These are phyloP conservation scores for Cladophialophora immunda DNA, from an alignment of 2,329 filamentous ascomycete species.

Conservation along the genomic window DNA sequence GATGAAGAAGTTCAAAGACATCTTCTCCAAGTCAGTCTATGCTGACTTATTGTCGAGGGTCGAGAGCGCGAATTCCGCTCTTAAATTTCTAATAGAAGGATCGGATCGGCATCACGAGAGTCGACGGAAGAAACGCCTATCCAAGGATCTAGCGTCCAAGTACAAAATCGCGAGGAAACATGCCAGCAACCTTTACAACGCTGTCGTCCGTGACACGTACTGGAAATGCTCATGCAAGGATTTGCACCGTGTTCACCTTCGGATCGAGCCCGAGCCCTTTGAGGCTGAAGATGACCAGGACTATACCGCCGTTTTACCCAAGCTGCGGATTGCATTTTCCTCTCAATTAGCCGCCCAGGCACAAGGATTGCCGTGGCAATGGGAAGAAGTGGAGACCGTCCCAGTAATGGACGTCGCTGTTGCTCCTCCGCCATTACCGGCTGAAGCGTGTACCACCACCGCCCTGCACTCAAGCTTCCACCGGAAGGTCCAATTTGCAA, in stretches of 20 bases:
- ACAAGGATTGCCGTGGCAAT: no score
- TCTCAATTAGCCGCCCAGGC: no score
- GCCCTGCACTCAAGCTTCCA: no score
- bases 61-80: conserved; percentile 32
- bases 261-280: conserved; percentile 14
- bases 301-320: not conserved
- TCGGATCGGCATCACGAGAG: conserved; percentile 23
- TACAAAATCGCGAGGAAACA: conserved; percentile 12
- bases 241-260: conserved; percentile 25
- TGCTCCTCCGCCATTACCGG: no score
- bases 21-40: conserved; percentile 33
- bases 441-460: no score
- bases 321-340: conserved; percentile 5
- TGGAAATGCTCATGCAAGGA: conserved; percentile 30
- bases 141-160: conserved; percentile 8
- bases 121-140: conserved; percentile 10
- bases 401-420: no score
- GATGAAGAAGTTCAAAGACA: conserved; percentile 22
- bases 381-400: not conserved
- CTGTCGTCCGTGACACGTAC: conserved; percentile 18
- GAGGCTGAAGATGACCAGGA: not conserved
- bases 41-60: conserved; percentile 35
- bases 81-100: conserved; percentile 36
- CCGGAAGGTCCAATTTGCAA: conserved; percentile 17
- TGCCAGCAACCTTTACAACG: conserved; percentile 26